phyloP scores from a whole-genome alignment of 2,329 filamentous ascomycete species.

The Chaetomium sp. region DNA sequence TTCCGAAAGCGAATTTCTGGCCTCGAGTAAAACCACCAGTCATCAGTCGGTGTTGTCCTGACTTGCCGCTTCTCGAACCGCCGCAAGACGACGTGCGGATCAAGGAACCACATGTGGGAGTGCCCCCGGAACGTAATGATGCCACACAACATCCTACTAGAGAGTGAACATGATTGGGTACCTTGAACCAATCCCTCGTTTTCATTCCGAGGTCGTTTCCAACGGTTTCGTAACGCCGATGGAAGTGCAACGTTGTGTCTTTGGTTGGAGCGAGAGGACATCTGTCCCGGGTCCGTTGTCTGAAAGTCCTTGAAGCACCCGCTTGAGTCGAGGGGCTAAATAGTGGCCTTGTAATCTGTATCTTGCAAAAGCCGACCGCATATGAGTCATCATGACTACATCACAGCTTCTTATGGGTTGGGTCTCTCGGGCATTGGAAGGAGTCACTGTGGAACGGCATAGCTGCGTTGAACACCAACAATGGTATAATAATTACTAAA shows the following conservation, averaged over 20 bases:
- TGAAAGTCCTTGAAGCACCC: background rate
- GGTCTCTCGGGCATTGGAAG: background rate
- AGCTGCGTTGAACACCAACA: background rate
- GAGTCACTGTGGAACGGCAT: background rate
- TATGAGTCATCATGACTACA: background rate
- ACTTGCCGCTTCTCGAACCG: background rate
- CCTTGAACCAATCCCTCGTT: background rate
- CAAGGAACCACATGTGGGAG: background rate
- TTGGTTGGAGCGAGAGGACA: background rate
- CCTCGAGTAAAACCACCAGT: background rate
- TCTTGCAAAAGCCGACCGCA: too few relatives aligned
- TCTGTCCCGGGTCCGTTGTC: background rate
- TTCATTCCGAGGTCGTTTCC: background rate
- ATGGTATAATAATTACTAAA: slow-evolving; percentile 1
- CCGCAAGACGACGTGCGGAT: background rate
- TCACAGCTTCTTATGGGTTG: background rate
- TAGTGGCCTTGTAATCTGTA: too few relatives aligned
- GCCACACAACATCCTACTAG: background rate
- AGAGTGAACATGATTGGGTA: background rate
- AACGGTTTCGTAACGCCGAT: background rate
- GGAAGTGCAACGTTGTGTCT: background rate
- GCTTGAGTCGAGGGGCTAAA: too few relatives aligned
- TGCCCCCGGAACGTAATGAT: background rate
- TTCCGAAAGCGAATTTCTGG: background rate
- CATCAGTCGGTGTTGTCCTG: background rate